phyloP scores from a whole-genome alignment of 2,329 filamentous ascomycete species.

The Domatiomyces catenatus region DNA sequence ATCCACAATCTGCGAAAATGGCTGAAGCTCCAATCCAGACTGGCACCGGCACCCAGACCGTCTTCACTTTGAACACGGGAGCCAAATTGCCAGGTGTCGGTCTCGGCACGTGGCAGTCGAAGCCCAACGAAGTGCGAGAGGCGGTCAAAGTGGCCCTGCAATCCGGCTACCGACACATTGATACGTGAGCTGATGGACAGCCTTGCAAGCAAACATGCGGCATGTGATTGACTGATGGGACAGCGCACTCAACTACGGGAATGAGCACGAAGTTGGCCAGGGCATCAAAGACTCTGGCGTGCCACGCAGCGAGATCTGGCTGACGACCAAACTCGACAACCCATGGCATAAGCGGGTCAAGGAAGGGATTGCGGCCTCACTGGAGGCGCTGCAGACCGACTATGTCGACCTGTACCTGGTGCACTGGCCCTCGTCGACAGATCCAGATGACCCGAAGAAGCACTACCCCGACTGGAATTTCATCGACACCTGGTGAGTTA shows the following conservation, averaged over 20 bases:
- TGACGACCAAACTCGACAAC: constrained; percentile 75
- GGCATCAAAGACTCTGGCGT: constrained; percentile 51
- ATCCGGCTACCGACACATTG: constrained; percentile 59
- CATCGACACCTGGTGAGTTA: constrained; percentile 51
- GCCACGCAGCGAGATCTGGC: constrained; percentile 50
- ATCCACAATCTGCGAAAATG: neutral
- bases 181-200: constrained; percentile 33
- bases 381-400: constrained; percentile 45
- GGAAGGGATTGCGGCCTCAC: constrained; percentile 47
- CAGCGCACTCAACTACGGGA: constrained; percentile 57
- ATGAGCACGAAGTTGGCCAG: constrained; percentile 53
- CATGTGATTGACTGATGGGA: neutral
- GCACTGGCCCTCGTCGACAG: constrained; percentile 32
- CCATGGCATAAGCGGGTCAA: constrained; percentile 51
- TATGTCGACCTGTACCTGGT: constrained; percentile 59
- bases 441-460: constrained; percentile 32
- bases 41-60: constrained; percentile 7
- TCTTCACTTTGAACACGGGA: constrained; percentile 26
- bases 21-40: neutral
- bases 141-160: constrained; percentile 57
- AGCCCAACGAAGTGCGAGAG: constrained; percentile 50
- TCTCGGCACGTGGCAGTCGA: constrained; percentile 65
- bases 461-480: constrained; percentile 66
- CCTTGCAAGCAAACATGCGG: neutral
- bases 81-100: constrained; percentile 44